phyloP scores from a whole-genome alignment of 1,284 basidiomycete genomes.

The Vanrija sp. region DNA sequence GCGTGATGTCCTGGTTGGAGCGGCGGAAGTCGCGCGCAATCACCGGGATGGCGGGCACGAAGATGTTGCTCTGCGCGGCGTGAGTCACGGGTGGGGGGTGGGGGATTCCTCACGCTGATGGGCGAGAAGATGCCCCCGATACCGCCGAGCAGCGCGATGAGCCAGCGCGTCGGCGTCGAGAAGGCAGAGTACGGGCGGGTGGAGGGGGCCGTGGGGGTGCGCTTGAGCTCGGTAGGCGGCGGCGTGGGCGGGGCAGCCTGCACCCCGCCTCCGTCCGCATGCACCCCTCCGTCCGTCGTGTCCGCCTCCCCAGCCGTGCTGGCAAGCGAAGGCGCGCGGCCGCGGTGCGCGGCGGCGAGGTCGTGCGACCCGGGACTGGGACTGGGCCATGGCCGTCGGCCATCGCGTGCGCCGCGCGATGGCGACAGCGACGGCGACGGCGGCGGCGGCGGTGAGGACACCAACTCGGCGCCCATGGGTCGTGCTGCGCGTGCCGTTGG shows the following conservation, averaged over 20 bases:
- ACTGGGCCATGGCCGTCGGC: no score
- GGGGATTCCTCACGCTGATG: slow-evolving; percentile 11
- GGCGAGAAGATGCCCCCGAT: slow-evolving; percentile 34
- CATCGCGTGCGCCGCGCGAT: no score
- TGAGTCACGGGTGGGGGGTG: background rate
- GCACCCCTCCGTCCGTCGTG: background rate
- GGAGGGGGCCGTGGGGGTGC: slow-evolving; percentile 10
- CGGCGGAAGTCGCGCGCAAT: slow-evolving; percentile 34
- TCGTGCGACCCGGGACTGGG: no score
- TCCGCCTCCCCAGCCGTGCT: no score
- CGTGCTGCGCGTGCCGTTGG: no score
- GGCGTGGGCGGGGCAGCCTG: background rate
- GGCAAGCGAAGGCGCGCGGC: no score
- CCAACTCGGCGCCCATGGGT: no score
- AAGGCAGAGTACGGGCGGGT: slow-evolving; percentile 37
- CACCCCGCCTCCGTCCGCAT: no score
- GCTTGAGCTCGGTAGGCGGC: background rate
- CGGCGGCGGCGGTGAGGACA: no score
- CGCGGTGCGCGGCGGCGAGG: no score
- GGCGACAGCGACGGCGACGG: no score
- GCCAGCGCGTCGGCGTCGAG: slow-evolving; percentile 27
- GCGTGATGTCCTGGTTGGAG: slow-evolving; percentile 36
- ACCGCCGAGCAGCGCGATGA: slow-evolving; percentile 29
- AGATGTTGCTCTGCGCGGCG: slow-evolving; percentile 12
- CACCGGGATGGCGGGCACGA: slow-evolving; percentile 24